phyloP scores from a whole-genome alignment of 345 rosid genomes.

The Cardamine resedifolia region DNA sequence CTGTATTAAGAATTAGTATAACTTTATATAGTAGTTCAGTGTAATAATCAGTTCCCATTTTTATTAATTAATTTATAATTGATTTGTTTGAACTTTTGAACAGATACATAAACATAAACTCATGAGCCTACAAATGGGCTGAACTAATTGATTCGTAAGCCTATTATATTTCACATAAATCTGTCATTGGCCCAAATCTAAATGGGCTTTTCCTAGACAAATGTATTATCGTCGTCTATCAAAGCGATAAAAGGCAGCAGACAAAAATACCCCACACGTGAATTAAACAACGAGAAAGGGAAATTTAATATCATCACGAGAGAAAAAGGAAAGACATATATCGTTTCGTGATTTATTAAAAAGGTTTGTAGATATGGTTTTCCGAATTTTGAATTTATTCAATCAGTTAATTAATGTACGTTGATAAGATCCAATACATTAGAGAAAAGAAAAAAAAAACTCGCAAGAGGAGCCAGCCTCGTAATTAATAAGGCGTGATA shows the following conservation, averaged over 20 bases:
- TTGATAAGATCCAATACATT: background rate
- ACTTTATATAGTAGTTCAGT: background rate
- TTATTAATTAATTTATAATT: background rate
- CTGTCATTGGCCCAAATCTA: background rate
- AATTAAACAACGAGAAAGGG: background rate
- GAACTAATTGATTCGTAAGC: background rate
- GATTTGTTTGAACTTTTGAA: background rate
- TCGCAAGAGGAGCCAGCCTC: slow-evolving; percentile 29
- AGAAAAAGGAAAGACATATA: background rate
- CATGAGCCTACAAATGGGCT: background rate
- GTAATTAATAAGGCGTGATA: slow-evolving; percentile 40
- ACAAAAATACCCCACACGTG: background rate
- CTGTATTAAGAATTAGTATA: background rate
- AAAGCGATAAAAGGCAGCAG: background rate
- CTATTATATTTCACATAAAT: background rate
- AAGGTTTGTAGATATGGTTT: background rate
- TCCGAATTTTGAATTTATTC: slow-evolving; percentile 14
- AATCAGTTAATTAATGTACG: background rate
- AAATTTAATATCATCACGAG: slow-evolving; percentile 23
- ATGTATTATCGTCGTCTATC: background rate
- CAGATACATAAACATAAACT: background rate
- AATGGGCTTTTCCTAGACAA: background rate
- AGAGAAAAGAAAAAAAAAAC: background rate
- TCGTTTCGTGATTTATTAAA: background rate
- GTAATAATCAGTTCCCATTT: background rate